Conservation (phyloP, 768 basidiomycete species). For the Obba rivulosa region DNA sequence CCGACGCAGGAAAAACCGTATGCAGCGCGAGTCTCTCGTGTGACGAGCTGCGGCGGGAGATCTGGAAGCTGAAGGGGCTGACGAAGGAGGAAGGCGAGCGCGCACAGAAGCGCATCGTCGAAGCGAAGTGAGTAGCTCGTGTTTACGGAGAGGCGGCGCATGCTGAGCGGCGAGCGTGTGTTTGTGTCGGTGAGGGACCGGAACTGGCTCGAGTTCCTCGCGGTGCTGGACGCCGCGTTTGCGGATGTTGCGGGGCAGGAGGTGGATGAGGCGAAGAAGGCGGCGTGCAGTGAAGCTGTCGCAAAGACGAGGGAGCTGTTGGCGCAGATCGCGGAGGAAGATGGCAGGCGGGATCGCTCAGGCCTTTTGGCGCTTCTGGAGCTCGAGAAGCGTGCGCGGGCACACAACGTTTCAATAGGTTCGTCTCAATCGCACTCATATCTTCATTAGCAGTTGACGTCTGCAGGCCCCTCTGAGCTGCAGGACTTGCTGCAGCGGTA, state of each 20-base stretch:
- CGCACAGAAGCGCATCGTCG: slow-evolving; percentile 53
- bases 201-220: slow-evolving; percentile 82
- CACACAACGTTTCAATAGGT: slow-evolving; percentile 47
- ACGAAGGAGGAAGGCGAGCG: slow-evolving; percentile 55
- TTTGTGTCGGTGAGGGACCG: slow-evolving; percentile 49
- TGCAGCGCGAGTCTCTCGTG: slow-evolving; percentile 69
- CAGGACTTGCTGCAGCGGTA: slow-evolving; percentile 57
- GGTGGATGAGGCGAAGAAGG: slow-evolving; percentile 30
- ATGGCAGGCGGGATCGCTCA: slow-evolving; percentile 71
- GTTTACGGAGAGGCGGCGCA: background rate
- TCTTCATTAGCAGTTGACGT: background rate
- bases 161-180: slow-evolving; percentile 2
- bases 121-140: slow-evolving; percentile 45
- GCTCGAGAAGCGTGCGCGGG: slow-evolving; percentile 55
- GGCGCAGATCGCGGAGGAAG: slow-evolving; percentile 48
- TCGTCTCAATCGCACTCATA: slow-evolving; percentile 2
- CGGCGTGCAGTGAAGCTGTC: slow-evolving; percentile 33
- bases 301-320: slow-evolving; percentile 48
- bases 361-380: slow-evolving; percentile 71
- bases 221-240: slow-evolving; percentile 67
- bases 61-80: slow-evolving; percentile 55
- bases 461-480: slow-evolving; percentile 40
- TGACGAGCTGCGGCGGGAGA: slow-evolving; percentile 69
- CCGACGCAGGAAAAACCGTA: slow-evolving; percentile 60
- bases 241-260: slow-evolving; percentile 26